Evolutionary conservation across 108 stramenopile genomes (phyloP).

Genomic region (Nitzschia inconspicua): DNA sequence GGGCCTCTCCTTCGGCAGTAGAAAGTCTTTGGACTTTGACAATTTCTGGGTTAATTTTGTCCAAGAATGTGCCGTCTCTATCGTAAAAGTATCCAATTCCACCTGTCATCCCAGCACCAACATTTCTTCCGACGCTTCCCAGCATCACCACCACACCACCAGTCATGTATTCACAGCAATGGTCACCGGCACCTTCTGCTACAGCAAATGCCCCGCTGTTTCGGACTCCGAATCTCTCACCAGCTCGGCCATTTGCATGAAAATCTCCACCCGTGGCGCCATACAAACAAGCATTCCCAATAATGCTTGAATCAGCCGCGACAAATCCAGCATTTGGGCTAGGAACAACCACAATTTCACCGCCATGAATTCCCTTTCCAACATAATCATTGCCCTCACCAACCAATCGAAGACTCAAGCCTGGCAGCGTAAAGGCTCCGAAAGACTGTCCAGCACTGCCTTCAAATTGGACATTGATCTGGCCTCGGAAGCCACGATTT

Average conservation of each 20-base stretch:
- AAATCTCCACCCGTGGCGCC: conserved; percentile 95
- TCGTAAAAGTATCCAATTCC: conserved; percentile 95
- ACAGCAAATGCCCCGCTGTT: conserved; percentile 95
- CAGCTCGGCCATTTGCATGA: conserved; percentile 92
- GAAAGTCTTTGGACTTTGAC: conserved; percentile 75
- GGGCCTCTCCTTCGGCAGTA: conserved; percentile 67
- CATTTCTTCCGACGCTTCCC: conserved; percentile 91
- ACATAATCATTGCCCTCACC: conserved; percentile 99
- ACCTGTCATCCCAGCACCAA: conserved; percentile 96
- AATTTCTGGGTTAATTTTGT: conserved; percentile 90
- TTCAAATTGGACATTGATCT: conserved; percentile 82
- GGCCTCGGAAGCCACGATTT: conserved; percentile 81
- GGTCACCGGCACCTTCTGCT: conserved; percentile 96
- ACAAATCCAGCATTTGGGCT: conserved; percentile 78
- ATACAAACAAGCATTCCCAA: conserved; percentile 95
- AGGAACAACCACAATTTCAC: conserved; percentile 89
- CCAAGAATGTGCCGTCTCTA: conserved; percentile 63
- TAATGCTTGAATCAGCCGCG: conserved; percentile 88
- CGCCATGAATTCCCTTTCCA: conserved; percentile 95
- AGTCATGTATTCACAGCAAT: conserved; percentile 98
- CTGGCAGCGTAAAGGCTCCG: conserved; percentile 87
- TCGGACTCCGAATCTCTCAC: conserved; percentile 95
- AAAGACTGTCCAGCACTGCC: conserved; percentile 96
- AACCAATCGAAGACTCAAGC: conserved; percentile 78
- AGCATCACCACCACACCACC: conserved; percentile 91